Evolutionary conservation across 2,329 filamentous ascomycete genomes (phyloP).

Genomic region (Alternaria angustiovoidea): DNA sequence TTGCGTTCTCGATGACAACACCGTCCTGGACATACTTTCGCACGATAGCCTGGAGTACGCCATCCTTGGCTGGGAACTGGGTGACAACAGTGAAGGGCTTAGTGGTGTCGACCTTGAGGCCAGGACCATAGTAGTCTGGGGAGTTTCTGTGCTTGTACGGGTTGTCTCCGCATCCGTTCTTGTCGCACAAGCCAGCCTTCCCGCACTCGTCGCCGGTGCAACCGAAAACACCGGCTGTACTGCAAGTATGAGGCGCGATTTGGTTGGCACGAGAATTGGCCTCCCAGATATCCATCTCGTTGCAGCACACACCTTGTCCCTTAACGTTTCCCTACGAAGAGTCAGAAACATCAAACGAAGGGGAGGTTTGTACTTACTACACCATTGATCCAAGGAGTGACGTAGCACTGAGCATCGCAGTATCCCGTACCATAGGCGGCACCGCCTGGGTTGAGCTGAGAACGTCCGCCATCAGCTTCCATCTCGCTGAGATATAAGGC

Average conservation of each 20-base stretch:
- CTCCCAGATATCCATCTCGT: slow-evolving; percentile 66
- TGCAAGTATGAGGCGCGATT: slow-evolving; percentile 61
- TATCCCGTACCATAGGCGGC: slow-evolving; percentile 70
- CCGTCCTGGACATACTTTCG: slow-evolving; percentile 72
- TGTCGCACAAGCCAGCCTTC: slow-evolving; percentile 45
- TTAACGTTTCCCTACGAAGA: slow-evolving; percentile 52
- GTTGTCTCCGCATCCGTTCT: slow-evolving; percentile 48
- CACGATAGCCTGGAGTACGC: slow-evolving; percentile 67
- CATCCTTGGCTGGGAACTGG: slow-evolving; percentile 68
- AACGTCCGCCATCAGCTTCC: slow-evolving; percentile 48
- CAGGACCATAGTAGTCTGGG: slow-evolving; percentile 39
- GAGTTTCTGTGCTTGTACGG: slow-evolving; percentile 37
- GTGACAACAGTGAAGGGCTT: slow-evolving; percentile 71
- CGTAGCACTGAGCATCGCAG: slow-evolving; percentile 57
- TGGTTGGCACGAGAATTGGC: slow-evolving; percentile 59
- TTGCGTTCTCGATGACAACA: slow-evolving; percentile 65
- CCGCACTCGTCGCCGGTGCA: slow-evolving; percentile 54
- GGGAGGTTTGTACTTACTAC: slow-evolving; percentile 36
- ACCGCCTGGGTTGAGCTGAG: slow-evolving; percentile 56
- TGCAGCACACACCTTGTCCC: slow-evolving; percentile 60
- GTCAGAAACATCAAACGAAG: slow-evolving; percentile 49
- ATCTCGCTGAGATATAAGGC: slow-evolving; percentile 53
- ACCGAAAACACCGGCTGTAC: slow-evolving; percentile 53
- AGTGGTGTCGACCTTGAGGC: slow-evolving; percentile 64
- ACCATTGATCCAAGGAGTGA: slow-evolving; percentile 49